Base-by-base conservation (phyloP, 2,329 filamentous ascomycete species). In the Cercospora canescens region DNA sequence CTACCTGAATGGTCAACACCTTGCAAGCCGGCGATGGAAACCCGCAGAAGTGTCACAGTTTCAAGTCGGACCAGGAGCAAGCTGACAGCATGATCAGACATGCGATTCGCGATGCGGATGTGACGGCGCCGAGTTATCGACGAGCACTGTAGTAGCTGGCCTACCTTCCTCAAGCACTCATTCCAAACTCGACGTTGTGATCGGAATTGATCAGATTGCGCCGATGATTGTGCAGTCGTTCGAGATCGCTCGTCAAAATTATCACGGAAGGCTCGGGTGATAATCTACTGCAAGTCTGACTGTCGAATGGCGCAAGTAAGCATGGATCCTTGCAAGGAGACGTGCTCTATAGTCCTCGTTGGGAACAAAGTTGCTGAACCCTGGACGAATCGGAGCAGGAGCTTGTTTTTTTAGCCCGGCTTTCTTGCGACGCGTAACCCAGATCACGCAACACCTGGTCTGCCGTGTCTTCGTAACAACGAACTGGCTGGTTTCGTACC, bases 281-380 rank as follows among this genome's bases (percentile, higher is more conserved):
- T 30, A 16, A 52, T 26, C 14, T 14, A 24, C 45, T 52, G 45
- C 45, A 21, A 45, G 24, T 26, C 24, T 16, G 45, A 52, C n/a
- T 52, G 45, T 28, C 45, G 26, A 11, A 16, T 30, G 45, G 16
- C 26, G 45, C 35, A 59, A 6, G 56, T 39, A 16, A 48, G 39
- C 58, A 50, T 21, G 24, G 58, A 50, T 60, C 58, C 58, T 60
- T 60, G 58, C 39, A 26, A 50, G 58, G 58, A 59, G 56, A 41
- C 16, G 45, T 52, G 45, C 24, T 59, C 34, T 21, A 39, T 26
- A 59, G 21, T 35, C 56, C 30, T 5, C 18, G 45, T 50, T 50
- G 45, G 56, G 35, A 41, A 56, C 34, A 41, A 41, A 39, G 37
- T 21, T 34, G 58, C 28, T 48, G 52, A 18, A 56, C 52, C 52